Conservation (phyloP, 495 filamentous ascomycete species). For the Tuber indicum region DNA sequence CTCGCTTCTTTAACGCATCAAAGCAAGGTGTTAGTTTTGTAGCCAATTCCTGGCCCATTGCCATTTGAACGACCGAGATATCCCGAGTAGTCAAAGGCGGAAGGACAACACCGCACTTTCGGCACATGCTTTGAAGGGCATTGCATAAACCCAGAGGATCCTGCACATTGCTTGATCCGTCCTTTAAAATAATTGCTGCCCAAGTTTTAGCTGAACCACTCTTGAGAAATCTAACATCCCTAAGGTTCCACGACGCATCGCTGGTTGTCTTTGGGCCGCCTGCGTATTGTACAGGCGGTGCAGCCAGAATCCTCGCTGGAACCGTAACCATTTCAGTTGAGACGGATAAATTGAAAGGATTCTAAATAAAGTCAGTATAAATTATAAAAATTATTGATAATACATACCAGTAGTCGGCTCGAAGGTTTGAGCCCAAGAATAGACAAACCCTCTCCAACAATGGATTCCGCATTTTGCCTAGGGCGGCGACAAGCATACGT, state of each 20-base stretch:
- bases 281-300: slow-evolving; percentile 30
- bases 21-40: neutral
- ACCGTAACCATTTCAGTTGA: slow-evolving; percentile 39
- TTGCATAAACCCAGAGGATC: slow-evolving; percentile 10
- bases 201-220: slow-evolving; percentile 26
- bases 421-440: slow-evolving; percentile 52
- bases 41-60: neutral
- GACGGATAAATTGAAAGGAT: slow-evolving; percentile 35
- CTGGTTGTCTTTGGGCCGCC: neutral
- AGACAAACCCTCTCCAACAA: slow-evolving; percentile 33
- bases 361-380: slow-evolving; percentile 19
- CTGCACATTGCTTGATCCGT: slow-evolving; percentile 30
- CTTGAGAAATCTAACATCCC: slow-evolving; percentile 22
- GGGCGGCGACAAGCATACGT: slow-evolving; percentile 31
- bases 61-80: neutral
- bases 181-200: slow-evolving; percentile 32
- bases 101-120: neutral
- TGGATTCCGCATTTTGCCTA: slow-evolving; percentile 34
- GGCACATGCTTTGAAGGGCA: neutral
- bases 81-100: neutral
- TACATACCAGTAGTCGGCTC: slow-evolving; percentile 50
- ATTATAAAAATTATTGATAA: slow-evolving; percentile 58
- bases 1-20: slow-evolving; percentile 58
- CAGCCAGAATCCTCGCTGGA: slow-evolving; percentile 31
- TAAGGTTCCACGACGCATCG: slow-evolving; percentile 37